Evolutionary conservation across 352 stramenopile genomes (phyloP).

Genomic region (Pythium coloratum): DNA sequence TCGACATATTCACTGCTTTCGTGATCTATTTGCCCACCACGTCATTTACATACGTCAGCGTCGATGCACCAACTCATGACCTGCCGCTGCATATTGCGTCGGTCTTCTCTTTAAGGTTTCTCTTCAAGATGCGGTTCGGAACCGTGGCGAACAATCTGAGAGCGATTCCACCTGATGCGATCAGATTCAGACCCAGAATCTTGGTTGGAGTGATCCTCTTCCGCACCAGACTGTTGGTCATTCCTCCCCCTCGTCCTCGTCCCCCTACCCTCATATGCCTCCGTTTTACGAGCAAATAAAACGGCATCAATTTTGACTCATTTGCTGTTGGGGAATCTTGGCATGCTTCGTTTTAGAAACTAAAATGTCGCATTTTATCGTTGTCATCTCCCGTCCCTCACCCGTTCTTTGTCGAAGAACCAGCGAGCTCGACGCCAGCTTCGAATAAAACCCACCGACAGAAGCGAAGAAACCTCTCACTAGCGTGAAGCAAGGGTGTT

Average conservation of each 20-base stretch:
- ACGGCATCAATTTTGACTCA: not conserved
- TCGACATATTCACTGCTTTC: not conserved
- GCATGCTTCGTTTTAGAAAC: not conserved
- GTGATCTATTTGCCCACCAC: no score
- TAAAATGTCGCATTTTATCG: slow-evolving; percentile 3
- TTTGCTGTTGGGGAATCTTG: not conserved
- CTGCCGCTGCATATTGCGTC: not conserved
- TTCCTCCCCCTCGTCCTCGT: slow-evolving; percentile 7
- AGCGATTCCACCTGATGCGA: not conserved
- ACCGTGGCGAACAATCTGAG: slow-evolving; percentile 2
- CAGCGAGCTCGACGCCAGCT: slow-evolving; percentile 19
- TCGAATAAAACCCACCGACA: slow-evolving; percentile 28
- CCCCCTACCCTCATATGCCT: slow-evolving; percentile 2
- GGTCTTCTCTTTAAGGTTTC: not conserved
- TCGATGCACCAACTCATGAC: no score
- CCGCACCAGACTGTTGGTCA: slow-evolving; percentile 1
- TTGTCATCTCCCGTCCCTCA: slow-evolving; percentile 18
- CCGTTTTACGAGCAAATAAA: not conserved
- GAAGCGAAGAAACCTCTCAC: slow-evolving; percentile 29
- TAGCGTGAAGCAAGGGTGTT: slow-evolving; percentile 21
- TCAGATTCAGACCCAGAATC: slow-evolving; percentile 7
- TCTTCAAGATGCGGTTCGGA: not conserved
- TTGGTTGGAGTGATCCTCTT: slow-evolving; percentile 5
- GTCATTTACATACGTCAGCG: no score
- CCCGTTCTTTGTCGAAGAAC: slow-evolving; percentile 20